Conservation (phyloP, 2,329 filamentous ascomycete genomes). For the Trichophyton rubrum region DNA sequence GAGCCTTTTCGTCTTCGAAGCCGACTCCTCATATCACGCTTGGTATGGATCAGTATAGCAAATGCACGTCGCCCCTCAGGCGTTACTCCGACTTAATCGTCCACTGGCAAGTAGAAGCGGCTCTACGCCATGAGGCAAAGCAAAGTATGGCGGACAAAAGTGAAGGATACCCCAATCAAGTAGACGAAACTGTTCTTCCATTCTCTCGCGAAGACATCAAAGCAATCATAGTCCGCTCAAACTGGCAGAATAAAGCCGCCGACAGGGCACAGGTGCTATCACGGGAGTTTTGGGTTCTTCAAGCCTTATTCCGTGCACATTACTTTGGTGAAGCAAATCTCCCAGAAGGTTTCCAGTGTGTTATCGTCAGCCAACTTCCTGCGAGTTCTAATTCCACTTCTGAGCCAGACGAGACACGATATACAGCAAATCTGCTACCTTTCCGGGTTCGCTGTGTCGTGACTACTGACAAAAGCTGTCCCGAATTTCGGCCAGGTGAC, state of each 20-base stretch:
- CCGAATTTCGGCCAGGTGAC: constrained; percentile 12
- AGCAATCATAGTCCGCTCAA: constrained; percentile 35
- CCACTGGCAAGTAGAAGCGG: constrained; percentile 54
- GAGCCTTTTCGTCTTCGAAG: constrained; percentile 33
- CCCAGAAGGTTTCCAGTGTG: constrained; percentile 36
- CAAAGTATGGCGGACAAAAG: constrained; percentile 10
- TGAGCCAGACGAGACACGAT: constrained; percentile 6
- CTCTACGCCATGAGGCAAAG: constrained; percentile 42
- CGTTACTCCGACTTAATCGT: constrained; percentile 48
- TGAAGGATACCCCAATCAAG: constrained; percentile 31
- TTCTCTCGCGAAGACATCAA: constrained; percentile 40
- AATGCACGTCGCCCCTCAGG: constrained; percentile 49
- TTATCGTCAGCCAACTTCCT: constrained; percentile 23
- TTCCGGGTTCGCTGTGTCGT: constrained; percentile 15
- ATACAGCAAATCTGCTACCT: constrained; percentile 13
- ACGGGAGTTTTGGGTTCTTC: constrained; percentile 38
- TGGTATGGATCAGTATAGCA: constrained; percentile 43
- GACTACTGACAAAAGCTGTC: constrained; percentile 5
- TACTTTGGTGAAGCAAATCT: constrained; percentile 42
- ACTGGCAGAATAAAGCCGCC: constrained; percentile 30
- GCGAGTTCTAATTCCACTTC: constrained; percentile 17
- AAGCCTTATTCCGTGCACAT: constrained; percentile 46
- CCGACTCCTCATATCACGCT: constrained; percentile 41
- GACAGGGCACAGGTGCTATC: constrained; percentile 29
- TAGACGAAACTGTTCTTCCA: constrained; percentile 26